A percentile compares a stretch with the other conserved stretches of the same genome.
phyloP scores from a whole-genome alignment of 805 yeast genomes.

The Metschnikowia sp. region DNA sequence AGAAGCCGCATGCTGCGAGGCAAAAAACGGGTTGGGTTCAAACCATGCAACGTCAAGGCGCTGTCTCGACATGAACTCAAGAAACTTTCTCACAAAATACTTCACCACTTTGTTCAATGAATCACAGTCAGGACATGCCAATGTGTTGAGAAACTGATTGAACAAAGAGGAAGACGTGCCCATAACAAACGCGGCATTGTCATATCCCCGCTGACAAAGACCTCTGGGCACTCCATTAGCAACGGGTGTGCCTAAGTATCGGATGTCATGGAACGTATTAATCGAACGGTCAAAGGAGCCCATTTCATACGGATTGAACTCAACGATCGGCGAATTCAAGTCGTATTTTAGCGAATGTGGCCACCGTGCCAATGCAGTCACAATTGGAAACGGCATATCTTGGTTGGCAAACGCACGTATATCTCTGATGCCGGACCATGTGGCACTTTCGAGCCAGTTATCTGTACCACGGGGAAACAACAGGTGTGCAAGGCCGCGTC shows the following conservation, averaged over 20 bases:
- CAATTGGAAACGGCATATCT: slow-evolving; percentile 41
- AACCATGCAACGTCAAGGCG: slow-evolving; percentile 32
- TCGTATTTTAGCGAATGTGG: slow-evolving; percentile 31
- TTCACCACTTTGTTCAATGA: slow-evolving; percentile 24
- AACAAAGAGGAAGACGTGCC: slow-evolving; percentile 41
- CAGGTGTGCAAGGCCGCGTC: slow-evolving; percentile 69
- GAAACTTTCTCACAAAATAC: slow-evolving; percentile 23
- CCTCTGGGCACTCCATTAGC: slow-evolving; percentile 29
- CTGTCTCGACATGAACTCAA: slow-evolving; percentile 23
- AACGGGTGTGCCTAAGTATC: slow-evolving; percentile 35
- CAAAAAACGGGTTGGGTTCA: slow-evolving; percentile 37
- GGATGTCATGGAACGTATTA: slow-evolving; percentile 35
- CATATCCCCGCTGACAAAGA: slow-evolving; percentile 33
- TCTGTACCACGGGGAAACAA: slow-evolving; percentile 38
- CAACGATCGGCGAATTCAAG: slow-evolving; percentile 37
- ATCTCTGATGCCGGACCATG: slow-evolving; percentile 35
- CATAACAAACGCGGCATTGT: slow-evolving; percentile 37
- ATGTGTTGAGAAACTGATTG: slow-evolving; percentile 32
- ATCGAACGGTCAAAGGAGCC: slow-evolving; percentile 41
- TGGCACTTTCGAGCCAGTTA: slow-evolving; percentile 25
- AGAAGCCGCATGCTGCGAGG: slow-evolving; percentile 28
- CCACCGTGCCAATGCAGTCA: slow-evolving; percentile 34
- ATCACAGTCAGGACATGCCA: slow-evolving; percentile 33
- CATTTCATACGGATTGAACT: slow-evolving; percentile 41
- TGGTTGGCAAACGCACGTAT: slow-evolving; percentile 27